These are phyloP conservation scores for Hortiboletus rubellus DNA, from an alignment of 1,284 basidiomycete species.

Conservation along the genomic window DNA sequence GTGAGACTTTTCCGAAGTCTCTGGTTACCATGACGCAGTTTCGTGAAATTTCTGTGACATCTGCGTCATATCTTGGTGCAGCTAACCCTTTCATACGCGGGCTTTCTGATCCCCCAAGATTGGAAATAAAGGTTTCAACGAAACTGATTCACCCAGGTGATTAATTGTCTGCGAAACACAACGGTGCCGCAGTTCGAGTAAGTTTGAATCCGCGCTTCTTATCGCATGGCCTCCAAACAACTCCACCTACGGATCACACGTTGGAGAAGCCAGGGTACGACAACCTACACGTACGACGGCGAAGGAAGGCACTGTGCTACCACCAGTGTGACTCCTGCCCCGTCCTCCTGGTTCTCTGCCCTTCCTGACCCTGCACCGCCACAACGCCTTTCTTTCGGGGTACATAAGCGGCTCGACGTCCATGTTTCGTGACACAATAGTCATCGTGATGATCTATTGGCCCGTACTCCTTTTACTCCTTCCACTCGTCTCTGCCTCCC, in stretches of 20 bases:
- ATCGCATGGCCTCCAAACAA: not conserved
- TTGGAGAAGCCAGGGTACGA: no score
- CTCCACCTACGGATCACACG: not conserved
- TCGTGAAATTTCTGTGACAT: not conserved
- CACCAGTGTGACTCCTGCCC: no score
- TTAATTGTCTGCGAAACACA: not conserved
- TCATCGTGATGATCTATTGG: slow-evolving; percentile 16
- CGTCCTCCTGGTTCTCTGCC: no score
- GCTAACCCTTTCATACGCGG: not conserved
- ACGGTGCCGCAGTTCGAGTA: not conserved
- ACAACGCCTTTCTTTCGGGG: no score
- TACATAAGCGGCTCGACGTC: not conserved
- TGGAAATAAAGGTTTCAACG: not conserved
- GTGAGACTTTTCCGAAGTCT: not conserved
- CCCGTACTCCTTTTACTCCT: slow-evolving; percentile 20
- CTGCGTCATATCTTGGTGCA: not conserved
- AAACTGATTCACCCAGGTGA: not conserved
- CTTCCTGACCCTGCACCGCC: no score
- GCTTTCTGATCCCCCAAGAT: not conserved
- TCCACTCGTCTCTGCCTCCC: slow-evolving; percentile 19
- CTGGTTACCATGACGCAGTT: not conserved
- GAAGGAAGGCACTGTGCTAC: no score
- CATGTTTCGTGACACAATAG: not conserved
- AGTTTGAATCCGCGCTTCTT: not conserved
- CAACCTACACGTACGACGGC: no score